Base-by-base conservation (phyloP, 2,329 filamentous ascomycete species). In the Chrysoporthe deuterocubensis region DNA sequence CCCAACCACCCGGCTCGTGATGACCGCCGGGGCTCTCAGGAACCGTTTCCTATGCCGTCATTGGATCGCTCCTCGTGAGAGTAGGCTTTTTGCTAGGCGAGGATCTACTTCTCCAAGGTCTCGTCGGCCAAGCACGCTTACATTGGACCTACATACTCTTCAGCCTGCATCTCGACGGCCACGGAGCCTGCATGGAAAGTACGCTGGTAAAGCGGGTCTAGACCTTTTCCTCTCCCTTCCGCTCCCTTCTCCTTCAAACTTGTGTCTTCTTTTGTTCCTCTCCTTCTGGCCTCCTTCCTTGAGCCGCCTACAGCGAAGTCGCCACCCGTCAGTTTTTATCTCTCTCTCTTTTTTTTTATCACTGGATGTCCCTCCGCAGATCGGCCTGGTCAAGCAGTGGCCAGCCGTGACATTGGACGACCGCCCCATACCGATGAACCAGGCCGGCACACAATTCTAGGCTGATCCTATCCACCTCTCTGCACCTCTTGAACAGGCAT, bases 401-500 rank as follows among this genome's bases (percentile, higher is more conserved):
- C 56, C 58, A 68, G 65, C 44, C 56, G 66, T 58, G 44, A 62
- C 62, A 42, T 57, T 63, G 60, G 60, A 58, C 64, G n/a, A 54
- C 43, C 14, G 57, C 67, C 50, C 26, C 14, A 21, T 26, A 54
- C 50, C 34, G 65, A 46, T 52, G 32, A 40, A 46, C 44, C 60
- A 66, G n/a, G 26, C 46, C 59, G 32, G 46, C 56, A 40, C 44
- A 62, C 64, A 63, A 64, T 64, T 18, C 50, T 65, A 34, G 62
- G 9, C 64, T 56, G 26, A 58, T 66, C 50, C 62, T 58, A 52
- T 26, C 46, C 65, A 26, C 54, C 37, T 52, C n/a, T 43, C 14
- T 37, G 62, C 65, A 60, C 37, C 62, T 37, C 63, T 54, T 42
- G 59, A 43, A 56, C 68, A 69, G 68, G 65, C 68, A 67, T 65